These are phyloP conservation scores for Haplosporangium gracile DNA, from an alignment of 192 early-diverging fungal genomes.

Conservation along the genomic window DNA sequence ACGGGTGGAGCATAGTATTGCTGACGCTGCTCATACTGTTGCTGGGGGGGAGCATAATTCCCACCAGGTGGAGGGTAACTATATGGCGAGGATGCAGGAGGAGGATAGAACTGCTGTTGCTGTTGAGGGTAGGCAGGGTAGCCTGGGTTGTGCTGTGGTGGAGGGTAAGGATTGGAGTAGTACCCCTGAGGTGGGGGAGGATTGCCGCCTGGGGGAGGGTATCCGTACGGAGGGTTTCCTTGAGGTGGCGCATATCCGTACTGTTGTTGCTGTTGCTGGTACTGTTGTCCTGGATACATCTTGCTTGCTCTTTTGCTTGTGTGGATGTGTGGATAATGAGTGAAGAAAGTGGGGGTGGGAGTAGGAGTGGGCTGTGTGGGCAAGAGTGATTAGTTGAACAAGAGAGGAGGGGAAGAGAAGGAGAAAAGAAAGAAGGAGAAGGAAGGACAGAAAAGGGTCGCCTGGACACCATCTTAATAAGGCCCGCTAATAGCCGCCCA, in stretches of 20 bases:
- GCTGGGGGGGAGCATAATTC: conserved; percentile 22
- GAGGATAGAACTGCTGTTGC: conserved; percentile 17
- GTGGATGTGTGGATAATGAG: not conserved
- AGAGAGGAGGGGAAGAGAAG: not conserved
- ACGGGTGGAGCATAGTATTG: conserved; percentile 10
- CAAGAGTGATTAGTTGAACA: not conserved
- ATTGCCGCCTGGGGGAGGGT: conserved; percentile 19
- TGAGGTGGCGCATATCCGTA: not conserved
- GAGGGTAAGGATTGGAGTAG: conserved; percentile 12
- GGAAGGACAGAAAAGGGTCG: not conserved
- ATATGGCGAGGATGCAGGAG: conserved; percentile 26
- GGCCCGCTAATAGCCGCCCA: not conserved
- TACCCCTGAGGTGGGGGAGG: conserved; percentile 2
- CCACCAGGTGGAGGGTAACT: not conserved
- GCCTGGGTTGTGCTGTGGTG: not conserved
- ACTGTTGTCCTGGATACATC: conserved; percentile 39
- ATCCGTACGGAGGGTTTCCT: not conserved
- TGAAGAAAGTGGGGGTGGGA: not conserved
- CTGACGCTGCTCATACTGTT: conserved; percentile 12
- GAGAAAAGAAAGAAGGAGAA: not conserved
- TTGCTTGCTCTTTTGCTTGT: not conserved
- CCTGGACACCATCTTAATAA: not conserved
- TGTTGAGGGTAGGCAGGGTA: conserved; percentile 17
- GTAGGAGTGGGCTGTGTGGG: not conserved
- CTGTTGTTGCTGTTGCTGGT: conserved; percentile 15